Evolutionary conservation across 352 stramenopile genomes (phyloP).

Genomic region (Phytophthora ohioensis): DNA sequence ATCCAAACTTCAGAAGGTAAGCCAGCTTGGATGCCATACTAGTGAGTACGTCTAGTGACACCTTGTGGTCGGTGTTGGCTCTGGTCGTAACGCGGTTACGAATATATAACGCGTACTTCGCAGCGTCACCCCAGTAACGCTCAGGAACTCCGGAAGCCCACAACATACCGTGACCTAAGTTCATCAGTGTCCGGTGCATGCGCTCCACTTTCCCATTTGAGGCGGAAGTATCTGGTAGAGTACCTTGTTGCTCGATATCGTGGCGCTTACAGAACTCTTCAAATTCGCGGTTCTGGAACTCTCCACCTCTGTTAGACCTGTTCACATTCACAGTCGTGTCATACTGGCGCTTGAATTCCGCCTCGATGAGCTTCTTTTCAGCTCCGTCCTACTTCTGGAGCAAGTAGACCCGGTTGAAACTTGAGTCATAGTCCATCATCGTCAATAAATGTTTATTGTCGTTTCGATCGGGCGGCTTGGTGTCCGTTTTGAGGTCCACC

Average conservation of each 20-base stretch:
- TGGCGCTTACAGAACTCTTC: background rate
- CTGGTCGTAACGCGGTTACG: conserved; percentile 3
- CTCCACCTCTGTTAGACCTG: conserved; percentile 1
- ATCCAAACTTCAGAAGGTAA: conserved; percentile 12
- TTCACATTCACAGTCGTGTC: background rate
- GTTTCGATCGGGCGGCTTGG: conserved; percentile 1
- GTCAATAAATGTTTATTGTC: conserved; percentile 22
- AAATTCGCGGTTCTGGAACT: conserved; percentile 1
- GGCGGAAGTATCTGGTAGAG: background rate
- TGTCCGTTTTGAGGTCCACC: conserved; percentile 22
- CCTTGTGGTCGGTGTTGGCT: conserved; percentile 8
- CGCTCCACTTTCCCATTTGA: background rate
- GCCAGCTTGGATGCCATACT: background rate
- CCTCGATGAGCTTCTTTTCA: background rate
- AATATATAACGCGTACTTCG: conserved; percentile 7
- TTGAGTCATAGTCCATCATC: conserved; percentile 20
- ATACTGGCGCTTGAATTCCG: conserved; percentile 1
- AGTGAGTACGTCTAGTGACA: conserved; percentile 1
- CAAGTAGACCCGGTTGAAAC: conserved; percentile 22
- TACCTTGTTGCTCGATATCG: background rate
- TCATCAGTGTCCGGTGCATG: background rate
- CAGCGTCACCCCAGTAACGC: conserved; percentile 10
- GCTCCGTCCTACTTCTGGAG: conserved; percentile 13
- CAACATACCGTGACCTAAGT: background rate
- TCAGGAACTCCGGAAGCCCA: background rate